A percentile compares a stretch with the other conserved stretches of the same genome.
Evolutionary conservation across 2,329 filamentous ascomycete species (phyloP).

Genomic region (Fusarium sp.): DNA sequence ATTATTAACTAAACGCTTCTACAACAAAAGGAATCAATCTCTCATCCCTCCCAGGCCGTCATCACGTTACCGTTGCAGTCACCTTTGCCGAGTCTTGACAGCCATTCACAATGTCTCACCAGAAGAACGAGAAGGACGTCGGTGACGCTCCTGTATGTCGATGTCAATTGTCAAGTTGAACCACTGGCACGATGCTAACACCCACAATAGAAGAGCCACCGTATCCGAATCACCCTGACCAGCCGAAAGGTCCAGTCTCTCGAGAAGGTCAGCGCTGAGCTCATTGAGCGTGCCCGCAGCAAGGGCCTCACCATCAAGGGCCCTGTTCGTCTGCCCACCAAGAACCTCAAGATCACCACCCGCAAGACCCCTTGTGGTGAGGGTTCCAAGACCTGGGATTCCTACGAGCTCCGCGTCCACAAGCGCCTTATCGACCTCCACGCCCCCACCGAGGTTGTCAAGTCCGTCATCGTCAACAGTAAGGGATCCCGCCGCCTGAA

Average conservation of each 20-base stretch:
- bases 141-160: conserved; percentile 82
- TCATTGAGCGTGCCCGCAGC: conserved; percentile 97
- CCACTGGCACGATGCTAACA: conserved; percentile 22
- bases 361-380: conserved; percentile 99
- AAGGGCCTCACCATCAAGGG: conserved; percentile 99
- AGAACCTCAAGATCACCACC: conserved; percentile 96
- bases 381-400: conserved; percentile 99
- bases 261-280: conserved; percentile 98
- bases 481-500: not conserved
- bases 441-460: conserved; percentile 96
- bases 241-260: conserved; percentile 93
- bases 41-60: conserved; percentile 57
- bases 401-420: conserved; percentile 99
- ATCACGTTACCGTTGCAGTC: conserved; percentile 78
- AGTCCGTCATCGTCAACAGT: conserved; percentile 94
- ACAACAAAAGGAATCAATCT: conserved; percentile 34
- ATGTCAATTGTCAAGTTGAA: not conserved
- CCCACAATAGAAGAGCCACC: conserved; percentile 80
- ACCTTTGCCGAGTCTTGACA: conserved; percentile 82
- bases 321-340: conserved; percentile 96
- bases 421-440: conserved; percentile 98
- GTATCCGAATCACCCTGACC: conserved; percentile 98
- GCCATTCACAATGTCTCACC: conserved; percentile 83
- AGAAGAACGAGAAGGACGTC: conserved; percentile 95
- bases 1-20: conserved; percentile 17